Evolutionary conservation across 164 flowering plant species (phyloP), one percentile per base, ranked within the genome.

Genomic region (Echeveria elegans): DNA sequence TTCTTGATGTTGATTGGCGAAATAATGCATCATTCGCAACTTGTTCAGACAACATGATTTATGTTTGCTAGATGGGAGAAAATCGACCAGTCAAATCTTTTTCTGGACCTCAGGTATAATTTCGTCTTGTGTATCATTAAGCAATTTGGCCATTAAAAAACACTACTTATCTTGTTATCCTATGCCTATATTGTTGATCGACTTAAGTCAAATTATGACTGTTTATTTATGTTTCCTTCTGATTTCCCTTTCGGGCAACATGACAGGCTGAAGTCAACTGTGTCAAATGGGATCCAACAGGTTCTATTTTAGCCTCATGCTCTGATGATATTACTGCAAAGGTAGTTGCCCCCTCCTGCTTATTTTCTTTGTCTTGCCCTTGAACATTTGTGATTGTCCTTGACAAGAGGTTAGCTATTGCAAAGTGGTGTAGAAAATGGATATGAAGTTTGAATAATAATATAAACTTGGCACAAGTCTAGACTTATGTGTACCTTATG

Each of bases 1-100:
- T 90, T 19, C 96, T 94, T 74, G 99, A 94, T 83, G 99, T 94
- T 76, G 99, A 94, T 70, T 94, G 99, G 99, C 81, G 96, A 66
- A 89, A 83, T 76, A 89, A 88, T 84, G 76, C 65, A 65, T 83
- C 95, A 23, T 94, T 94, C 78, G 99, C 99, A 36, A 89, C 97
- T 5, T 88, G 97, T 73, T 94, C 99, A 40, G 99, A 94, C 75
- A 79, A 72, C 66, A 89, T 84, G 99, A 94, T 94, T 45, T 83
- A 88, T 87, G 96, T 94, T 63, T 94, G 96, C 79, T 89, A 91
- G 81, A 80, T 94, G 73, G 97, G 96, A 45, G 99, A 91, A 66
- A 82, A 56, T 61, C 84, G 80, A 30, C 95, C 99, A 23, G 65
- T 88, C 62, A 91, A 84, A 76, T 70, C 83, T 40, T 91, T 94